These are phyloP conservation scores for Aspergillus glaucus DNA, from an alignment of 2,329 filamentous ascomycete species.

Conservation along the genomic window DNA sequence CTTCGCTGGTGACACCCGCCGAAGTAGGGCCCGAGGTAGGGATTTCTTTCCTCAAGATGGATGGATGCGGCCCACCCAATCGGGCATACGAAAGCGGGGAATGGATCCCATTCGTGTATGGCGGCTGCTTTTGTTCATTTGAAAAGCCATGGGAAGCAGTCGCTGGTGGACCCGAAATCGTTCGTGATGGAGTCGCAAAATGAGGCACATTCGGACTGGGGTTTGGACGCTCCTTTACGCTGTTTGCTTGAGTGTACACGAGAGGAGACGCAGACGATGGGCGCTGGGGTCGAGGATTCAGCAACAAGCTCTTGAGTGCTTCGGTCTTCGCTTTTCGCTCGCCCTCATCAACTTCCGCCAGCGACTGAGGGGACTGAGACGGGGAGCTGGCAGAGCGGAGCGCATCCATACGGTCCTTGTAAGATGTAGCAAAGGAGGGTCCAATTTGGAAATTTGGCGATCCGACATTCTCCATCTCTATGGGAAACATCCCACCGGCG, in stretches of 20 bases:
- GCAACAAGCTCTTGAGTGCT: conserved; percentile 40
- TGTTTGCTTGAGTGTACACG: conserved; percentile 12
- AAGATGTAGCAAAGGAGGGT: conserved; percentile 60
- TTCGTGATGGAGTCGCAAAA: conserved; percentile 26
- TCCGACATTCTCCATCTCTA: conserved; percentile 61
- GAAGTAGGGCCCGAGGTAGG: conserved; percentile 15
- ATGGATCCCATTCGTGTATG: conserved; percentile 12
- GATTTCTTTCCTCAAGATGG: conserved; percentile 27
- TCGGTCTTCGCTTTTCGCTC: conserved; percentile 39
- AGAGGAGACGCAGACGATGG: conserved; percentile 27
- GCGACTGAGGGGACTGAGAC: conserved; percentile 14
- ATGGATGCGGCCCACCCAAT: conserved; percentile 18
- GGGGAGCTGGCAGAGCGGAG: conserved; percentile 32
- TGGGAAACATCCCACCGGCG: conserved; percentile 55
- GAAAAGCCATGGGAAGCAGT: conserved; percentile 14
- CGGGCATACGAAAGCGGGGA: conserved; percentile 18
- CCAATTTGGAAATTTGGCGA: conserved; percentile 50
- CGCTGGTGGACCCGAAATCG: conserved; percentile 29
- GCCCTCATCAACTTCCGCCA: conserved; percentile 28
- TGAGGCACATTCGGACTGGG: conserved; percentile 19
- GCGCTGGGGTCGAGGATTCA: conserved; percentile 37
- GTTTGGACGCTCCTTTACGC: conserved; percentile 12
- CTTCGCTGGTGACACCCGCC: conserved; percentile 5
- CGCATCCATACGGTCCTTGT: conserved; percentile 41
- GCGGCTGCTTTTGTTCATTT: conserved; percentile 11